phyloP scores from a whole-genome alignment of 2,329 filamentous ascomycete species.

The Fusarium verticillioides region DNA sequence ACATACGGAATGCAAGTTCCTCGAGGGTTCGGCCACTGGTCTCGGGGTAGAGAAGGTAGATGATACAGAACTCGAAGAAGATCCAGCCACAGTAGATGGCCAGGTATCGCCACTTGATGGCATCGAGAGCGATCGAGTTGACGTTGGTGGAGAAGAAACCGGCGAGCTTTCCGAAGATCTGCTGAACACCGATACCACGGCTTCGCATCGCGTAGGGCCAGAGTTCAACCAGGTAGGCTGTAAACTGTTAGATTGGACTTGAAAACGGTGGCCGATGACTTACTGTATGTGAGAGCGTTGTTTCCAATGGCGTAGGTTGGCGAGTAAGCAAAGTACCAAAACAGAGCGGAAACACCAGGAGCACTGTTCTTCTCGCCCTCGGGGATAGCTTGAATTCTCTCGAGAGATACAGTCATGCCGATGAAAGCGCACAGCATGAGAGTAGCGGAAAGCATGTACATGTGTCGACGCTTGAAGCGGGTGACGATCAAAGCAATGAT shows the following conservation, averaged over 20 bases:
- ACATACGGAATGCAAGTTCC: constrained; percentile 63
- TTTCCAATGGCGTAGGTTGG: constrained; percentile 40
- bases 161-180: constrained; percentile 61
- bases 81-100: constrained; percentile 58
- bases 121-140: constrained; percentile 56
- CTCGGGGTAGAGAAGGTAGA: constrained; percentile 87
- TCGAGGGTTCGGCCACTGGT: constrained; percentile 80
- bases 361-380: constrained; percentile 6
- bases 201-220: constrained; percentile 68
- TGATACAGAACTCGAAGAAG: constrained; percentile 58
- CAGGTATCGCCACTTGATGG: constrained; percentile 56
- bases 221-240: constrained; percentile 65
- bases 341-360: constrained; percentile 28
- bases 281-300: constrained; percentile 40
- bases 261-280: neutral
- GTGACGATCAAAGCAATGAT: constrained; percentile 55
- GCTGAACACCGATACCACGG: constrained; percentile 68
- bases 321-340: constrained; percentile 31
- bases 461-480: constrained; percentile 60
- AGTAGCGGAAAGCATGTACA: constrained; percentile 64
- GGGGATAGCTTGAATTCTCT: constrained; percentile 53
- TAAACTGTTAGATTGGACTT: neutral
- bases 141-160: constrained; percentile 58
- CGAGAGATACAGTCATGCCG: constrained; percentile 62
- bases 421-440: constrained; percentile 62